These are phyloP conservation scores for Acacia melanoxylon DNA, from an alignment of 306 rosid genomes.

Conservation along the genomic window DNA sequence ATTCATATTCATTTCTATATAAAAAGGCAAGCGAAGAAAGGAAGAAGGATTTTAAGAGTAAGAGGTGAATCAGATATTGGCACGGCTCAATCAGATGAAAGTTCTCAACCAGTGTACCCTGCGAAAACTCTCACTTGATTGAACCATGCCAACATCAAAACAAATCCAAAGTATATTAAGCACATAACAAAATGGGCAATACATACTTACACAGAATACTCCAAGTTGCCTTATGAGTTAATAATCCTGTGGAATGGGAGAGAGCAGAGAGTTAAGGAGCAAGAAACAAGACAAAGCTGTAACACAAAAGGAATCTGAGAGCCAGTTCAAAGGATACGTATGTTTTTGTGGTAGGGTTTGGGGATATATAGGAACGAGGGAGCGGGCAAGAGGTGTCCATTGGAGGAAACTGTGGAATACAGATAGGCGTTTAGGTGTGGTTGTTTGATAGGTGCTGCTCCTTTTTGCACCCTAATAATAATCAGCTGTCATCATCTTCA, in stretches of 20 bases:
- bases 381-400: neutral
- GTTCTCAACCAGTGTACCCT: neutral
- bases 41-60: neutral
- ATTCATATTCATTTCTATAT: neutral
- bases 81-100: conserved; percentile 19
- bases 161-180: neutral
- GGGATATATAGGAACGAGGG: neutral
- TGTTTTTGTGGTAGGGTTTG: neutral
- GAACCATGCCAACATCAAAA: conserved; percentile 20
- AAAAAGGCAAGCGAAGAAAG: neutral
- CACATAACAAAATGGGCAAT: neutral
- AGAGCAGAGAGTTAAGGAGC: neutral
- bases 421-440: neutral
- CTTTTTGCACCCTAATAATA: neutral
- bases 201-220: neutral
- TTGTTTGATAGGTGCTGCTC: neutral
- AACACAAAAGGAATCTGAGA: neutral
- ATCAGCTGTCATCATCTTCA: neutral
- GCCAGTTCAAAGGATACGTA: too few species aligned
- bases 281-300: neutral
- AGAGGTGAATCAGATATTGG: neutral
- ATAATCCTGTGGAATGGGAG: neutral
- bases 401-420: neutral
- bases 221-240: neutral
- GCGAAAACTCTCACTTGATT: neutral